Base-by-base conservation (phyloP, 352 stramenopile species). In the Pythium phragmitis region DNA sequence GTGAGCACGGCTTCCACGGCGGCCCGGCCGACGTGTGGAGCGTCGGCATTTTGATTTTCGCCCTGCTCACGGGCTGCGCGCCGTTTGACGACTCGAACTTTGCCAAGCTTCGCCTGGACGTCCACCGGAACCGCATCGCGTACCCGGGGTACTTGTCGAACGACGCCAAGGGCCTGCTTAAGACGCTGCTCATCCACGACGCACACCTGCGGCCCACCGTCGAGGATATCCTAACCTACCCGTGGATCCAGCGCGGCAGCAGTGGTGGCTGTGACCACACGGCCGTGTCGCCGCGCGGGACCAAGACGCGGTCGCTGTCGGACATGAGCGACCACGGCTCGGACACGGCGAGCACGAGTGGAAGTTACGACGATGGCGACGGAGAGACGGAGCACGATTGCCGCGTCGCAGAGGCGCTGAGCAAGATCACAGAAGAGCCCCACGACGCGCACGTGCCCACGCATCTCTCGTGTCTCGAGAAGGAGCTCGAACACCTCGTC, bases 71-170 rank as follows among this genome's bases (percentile, higher is more conserved):
- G 48, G 85, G 85, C 62, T 94, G 85, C 39, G 80, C 85, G 33
- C 85, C 82, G 46, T 94, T 89, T 36, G 81, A 94, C 63, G 85
- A 92, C 73, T 90, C 81, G 49, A 79, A 78, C 43, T 92, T 92
- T 58, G 54, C 82, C 14, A 62, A 68, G 19, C 66, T 94, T 51
- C 82, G 83, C 21, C 66, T 78, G 43, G 82, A 91, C 61, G 76
- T 94, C 19, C 84, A 79, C 59, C 79, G 77, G 39, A 91, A 89
- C 42, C 58, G 63, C 48, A 89, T 94, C 60, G 75, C 74, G 54
- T 94, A 88, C 67, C 83, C 83, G 16, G 59, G 54, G 14, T 77
- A 85, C 63, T 68, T 92, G 54, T 91, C 81, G 4, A 73, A 83
- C 54, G 63, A 85, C 42, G 75, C 78, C 13, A 88, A 87, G 68